Conservation (phyloP, 768 basidiomycete species). For the Suillus ampliporus region DNA sequence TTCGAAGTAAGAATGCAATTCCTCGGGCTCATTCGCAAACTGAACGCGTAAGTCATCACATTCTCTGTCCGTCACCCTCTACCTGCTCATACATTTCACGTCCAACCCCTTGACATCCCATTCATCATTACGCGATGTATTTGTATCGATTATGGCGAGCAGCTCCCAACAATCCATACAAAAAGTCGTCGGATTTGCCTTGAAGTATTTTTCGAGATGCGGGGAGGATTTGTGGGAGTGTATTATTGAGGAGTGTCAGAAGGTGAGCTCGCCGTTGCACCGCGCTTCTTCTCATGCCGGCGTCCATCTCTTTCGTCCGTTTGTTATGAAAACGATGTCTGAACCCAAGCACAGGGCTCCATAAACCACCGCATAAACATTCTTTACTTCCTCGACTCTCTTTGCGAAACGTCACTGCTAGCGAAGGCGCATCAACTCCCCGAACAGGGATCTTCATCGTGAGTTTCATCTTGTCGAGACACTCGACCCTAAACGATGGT, state of each 20-base stretch:
- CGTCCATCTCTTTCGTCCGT: background rate
- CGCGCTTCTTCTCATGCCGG: background rate
- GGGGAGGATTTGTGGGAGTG: slow-evolving; percentile 96
- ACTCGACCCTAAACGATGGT: slow-evolving; percentile 39
- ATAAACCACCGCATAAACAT: slow-evolving; percentile 95
- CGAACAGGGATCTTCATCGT: slow-evolving; percentile 28
- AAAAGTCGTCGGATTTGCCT: slow-evolving; percentile 82
- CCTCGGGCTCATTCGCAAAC: slow-evolving; percentile 59
- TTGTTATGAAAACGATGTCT: background rate
- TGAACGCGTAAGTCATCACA: slow-evolving; percentile 59
- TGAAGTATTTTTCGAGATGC: slow-evolving; percentile 83
- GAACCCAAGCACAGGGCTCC: slow-evolving; percentile 57
- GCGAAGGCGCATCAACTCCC: slow-evolving; percentile 60
- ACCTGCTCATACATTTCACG: background rate
- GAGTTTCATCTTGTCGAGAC: slow-evolving; percentile 16
- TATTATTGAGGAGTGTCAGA: slow-evolving; percentile 87
- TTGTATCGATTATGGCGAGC: background rate
- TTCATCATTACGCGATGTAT: background rate
- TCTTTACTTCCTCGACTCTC: slow-evolving; percentile 86
- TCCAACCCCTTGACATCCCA: background rate
- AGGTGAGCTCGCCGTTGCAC: slow-evolving; percentile 50
- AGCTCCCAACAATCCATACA: slow-evolving; percentile 90
- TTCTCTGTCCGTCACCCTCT: background rate
- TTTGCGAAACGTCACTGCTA: slow-evolving; percentile 79
- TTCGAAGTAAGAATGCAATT: slow-evolving; percentile 58